Base-by-base conservation (phyloP, 352 stramenopile species). In the Globisporangium echinulatum region DNA sequence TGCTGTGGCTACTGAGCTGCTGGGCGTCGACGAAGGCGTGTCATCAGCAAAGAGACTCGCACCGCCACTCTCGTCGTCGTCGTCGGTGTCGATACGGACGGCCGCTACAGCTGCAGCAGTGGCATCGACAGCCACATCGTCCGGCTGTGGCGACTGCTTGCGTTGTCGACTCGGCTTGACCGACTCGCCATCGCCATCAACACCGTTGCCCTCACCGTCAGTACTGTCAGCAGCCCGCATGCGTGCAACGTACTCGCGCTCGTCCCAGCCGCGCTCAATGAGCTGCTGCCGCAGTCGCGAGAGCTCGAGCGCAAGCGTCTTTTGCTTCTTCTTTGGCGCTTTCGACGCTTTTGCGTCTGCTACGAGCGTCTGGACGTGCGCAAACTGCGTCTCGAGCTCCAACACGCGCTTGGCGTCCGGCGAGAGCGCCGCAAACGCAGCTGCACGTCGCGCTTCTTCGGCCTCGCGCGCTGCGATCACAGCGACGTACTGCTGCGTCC, bases 401-500 rank as follows among this genome's bases (percentile, higher is more conserved):
- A 72, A 54, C 51, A 85, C 50, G 37, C 74, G 58, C 8, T 71
- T 69, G 40, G 73, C 73, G 36, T 80, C 75, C 0, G 64, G 65
- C 11, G 64, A 74, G 49, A 82, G 56, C 36, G 74, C 58, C 7
- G 54, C 61, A 42, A 62, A 54, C 13, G 52, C 68, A 0, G 58
- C 77, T 33, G 79, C 67, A 44, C 58, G 55, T 10, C 64, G 62
- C 43, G 66, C 68, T 40, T 76, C 55, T 52, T 88, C 70, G 38
- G 79, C 68, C 50, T 83, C 77, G 19, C 68, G 66, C 37, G 66
- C 58, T 7, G 74, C 78, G 59, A 90, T 79, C 47, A 77, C 70
- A 61, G 79, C 58, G 52, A 93, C 54, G 63, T 93, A 93, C 52
- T 77, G 74, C 65, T 89, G 76, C 15, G 83, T 93, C 83, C 83